phyloP scores from a whole-genome alignment of 805 yeast species.

The Saturnispora diversa region DNA sequence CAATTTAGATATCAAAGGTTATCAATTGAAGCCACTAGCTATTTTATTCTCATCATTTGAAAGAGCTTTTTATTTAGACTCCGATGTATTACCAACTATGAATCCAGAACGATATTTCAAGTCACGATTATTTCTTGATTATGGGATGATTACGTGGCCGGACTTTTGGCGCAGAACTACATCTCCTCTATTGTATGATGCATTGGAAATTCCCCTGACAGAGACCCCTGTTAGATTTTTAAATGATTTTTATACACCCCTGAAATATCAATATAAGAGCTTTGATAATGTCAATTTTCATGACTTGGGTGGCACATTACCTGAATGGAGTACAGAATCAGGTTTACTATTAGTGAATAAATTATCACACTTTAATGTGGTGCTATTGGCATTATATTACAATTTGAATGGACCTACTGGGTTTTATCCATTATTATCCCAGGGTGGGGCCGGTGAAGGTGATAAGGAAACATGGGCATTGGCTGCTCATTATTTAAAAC shows the following conservation, averaged over 20 bases:
- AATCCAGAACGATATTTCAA: conserved; percentile 33
- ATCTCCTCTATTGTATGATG: conserved; percentile 48
- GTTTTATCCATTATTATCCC: conserved; percentile 51
- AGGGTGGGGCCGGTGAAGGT: conserved; percentile 64
- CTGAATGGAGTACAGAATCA: conserved; percentile 59
- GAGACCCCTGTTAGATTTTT: conserved; percentile 19
- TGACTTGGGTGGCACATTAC: conserved; percentile 55
- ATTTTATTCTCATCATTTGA: conserved; percentile 39
- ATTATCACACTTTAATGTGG: conserved; percentile 45
- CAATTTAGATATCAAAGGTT: conserved; percentile 26
- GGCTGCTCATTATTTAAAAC: conserved; percentile 43
- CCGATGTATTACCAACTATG: conserved; percentile 39
- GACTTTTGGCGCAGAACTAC: conserved; percentile 70
- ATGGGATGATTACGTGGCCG: conserved; percentile 64
- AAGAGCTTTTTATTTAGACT: conserved; percentile 37
- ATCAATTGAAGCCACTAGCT: conserved; percentile 37
- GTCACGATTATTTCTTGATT: conserved; percentile 36
- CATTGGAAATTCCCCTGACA: conserved; percentile 27
- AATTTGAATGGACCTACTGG: conserved; percentile 54
- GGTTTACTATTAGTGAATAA: conserved; percentile 58
- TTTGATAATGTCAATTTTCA: conserved; percentile 37
- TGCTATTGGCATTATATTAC: conserved; percentile 56
- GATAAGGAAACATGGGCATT: conserved; percentile 70
- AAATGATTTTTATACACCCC: conserved; percentile 23
- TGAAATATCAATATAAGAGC: conserved; percentile 23